These are phyloP conservation scores for Juglanconis sp. DNA, from an alignment of 2,329 filamentous ascomycete species.

Conservation along the genomic window DNA sequence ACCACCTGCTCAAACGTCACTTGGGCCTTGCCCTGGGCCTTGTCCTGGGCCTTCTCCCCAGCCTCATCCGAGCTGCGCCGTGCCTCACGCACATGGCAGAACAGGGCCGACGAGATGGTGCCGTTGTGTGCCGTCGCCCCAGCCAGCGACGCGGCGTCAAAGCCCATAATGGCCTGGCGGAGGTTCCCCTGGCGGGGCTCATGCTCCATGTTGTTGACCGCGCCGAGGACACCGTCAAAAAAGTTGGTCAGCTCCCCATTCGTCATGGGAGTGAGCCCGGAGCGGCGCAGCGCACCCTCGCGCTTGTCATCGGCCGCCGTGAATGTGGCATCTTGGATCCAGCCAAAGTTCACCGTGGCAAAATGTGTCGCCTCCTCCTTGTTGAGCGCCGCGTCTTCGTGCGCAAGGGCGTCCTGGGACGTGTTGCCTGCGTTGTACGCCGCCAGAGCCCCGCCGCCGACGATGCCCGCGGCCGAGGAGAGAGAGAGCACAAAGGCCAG, in stretches of 20 bases:
- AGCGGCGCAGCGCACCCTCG: neutral
- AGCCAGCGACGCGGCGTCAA: neutral
- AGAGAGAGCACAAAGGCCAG: conserved; percentile 48
- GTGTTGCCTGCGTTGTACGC: conserved; percentile 39
- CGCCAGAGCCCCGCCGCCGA: conserved; percentile 54
- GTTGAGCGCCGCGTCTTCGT: neutral
- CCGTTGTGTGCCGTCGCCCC: neutral
- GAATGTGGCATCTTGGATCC: neutral
- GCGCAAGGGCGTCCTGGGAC: conserved; percentile 6
- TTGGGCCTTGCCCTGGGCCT: no score
- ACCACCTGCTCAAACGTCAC: neutral
- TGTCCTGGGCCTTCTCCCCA: neutral
- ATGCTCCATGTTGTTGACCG: neutral
- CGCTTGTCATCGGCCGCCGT: neutral
- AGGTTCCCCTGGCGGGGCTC: neutral
- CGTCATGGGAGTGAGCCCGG: neutral
- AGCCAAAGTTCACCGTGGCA: conserved; percentile 3
- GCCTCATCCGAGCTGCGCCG: neutral
- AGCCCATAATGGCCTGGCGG: neutral
- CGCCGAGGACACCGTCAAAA: neutral
- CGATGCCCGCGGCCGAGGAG: conserved; percentile 50
- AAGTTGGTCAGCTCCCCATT: neutral
- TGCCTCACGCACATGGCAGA: neutral
- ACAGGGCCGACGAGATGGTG: neutral
- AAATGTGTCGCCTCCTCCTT: neutral